phyloP scores from a whole-genome alignment of 2,329 filamentous ascomycete genomes.

The Apiospora rasikravindrae region DNA sequence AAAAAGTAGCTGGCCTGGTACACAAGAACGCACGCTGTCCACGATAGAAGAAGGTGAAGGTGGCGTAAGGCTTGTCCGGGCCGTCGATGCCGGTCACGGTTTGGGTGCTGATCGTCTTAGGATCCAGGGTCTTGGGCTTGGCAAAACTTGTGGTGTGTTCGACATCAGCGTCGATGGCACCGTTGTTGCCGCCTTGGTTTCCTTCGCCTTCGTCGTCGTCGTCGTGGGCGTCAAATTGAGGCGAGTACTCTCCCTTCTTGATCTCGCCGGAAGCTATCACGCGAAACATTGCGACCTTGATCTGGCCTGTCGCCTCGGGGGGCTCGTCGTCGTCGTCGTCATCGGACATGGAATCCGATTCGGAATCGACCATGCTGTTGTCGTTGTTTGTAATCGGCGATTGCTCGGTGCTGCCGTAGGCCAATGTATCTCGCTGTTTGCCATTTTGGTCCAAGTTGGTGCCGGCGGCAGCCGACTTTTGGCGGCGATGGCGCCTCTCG shows the following conservation, averaged over 20 bases:
- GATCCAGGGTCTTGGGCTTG: constrained; percentile 93
- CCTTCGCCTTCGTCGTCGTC: constrained; percentile 66
- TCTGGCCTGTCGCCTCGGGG: constrained; percentile 93
- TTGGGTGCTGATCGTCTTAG: constrained; percentile 97
- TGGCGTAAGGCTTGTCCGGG: constrained; percentile 93
- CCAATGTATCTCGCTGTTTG: constrained; percentile 63
- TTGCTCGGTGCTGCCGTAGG: constrained; percentile 79
- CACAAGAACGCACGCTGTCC: constrained; percentile 76
- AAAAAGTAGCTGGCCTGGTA: background rate
- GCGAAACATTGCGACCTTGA: constrained; percentile 96
- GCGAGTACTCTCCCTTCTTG: constrained; percentile 96
- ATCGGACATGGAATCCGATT: constrained; percentile 47
- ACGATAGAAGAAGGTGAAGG: constrained; percentile 97
- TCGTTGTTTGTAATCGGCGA: constrained; percentile 69
- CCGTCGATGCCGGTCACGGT: constrained; percentile 98
- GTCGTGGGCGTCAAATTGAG: constrained; percentile 95
- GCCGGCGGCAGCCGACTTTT: constrained; percentile 54
- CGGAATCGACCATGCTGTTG: constrained; percentile 7
- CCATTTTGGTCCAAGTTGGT: constrained; percentile 47
- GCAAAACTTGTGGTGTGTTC: constrained; percentile 98
- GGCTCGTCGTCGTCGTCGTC: constrained; percentile 79
- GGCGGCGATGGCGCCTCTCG: constrained; percentile 69
- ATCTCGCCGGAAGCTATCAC: constrained; percentile 96
- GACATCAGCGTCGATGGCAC: constrained; percentile 76
- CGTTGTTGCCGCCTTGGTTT: constrained; percentile 58